Evolutionary conservation across 75 land plant species (phyloP).

Genomic region (Pinus tabuliformis): DNA sequence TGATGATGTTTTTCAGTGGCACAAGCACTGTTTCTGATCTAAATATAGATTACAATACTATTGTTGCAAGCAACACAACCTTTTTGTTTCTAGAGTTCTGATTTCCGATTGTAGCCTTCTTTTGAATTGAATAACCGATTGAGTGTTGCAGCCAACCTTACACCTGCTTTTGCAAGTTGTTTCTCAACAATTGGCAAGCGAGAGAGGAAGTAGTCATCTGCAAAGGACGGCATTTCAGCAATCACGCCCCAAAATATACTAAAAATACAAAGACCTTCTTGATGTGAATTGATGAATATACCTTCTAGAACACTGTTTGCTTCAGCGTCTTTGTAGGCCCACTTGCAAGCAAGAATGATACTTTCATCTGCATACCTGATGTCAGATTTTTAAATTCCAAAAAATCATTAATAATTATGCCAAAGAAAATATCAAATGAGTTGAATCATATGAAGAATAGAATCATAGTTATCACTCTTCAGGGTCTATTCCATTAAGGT

Average conservation of each 20-base stretch:
- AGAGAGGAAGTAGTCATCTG: slow-evolving; percentile 73
- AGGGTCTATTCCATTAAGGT: neutral
- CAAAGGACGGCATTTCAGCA: neutral
- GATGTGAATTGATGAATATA: slow-evolving; percentile 6
- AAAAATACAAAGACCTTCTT: neutral
- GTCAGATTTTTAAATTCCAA: neutral
- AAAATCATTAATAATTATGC: neutral
- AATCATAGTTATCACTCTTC: neutral
- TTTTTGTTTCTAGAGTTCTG: neutral
- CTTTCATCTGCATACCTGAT: slow-evolving; percentile 66
- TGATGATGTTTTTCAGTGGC: too few species aligned
- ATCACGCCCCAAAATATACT: neutral
- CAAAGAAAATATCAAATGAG: neutral
- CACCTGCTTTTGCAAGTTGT: slow-evolving; percentile 61
- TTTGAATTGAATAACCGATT: slow-evolving; percentile 44
- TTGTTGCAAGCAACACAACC: too few species aligned
- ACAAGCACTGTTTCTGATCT: too few species aligned
- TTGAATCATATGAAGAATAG: neutral
- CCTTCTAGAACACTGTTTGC: slow-evolving; percentile 40
- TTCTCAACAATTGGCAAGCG: slow-evolving; percentile 62
- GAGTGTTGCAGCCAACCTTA: slow-evolving; percentile 61
- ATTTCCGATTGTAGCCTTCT: neutral
- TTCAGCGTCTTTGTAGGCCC: slow-evolving; percentile 57
- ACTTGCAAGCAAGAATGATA: slow-evolving; percentile 46
- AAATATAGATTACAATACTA: too few species aligned